Percentiles rank a stretch among this genome's conserved stretches.
phyloP scores from a whole-genome alignment of 352 stramenopile species.

The Peronospora destructor region DNA sequence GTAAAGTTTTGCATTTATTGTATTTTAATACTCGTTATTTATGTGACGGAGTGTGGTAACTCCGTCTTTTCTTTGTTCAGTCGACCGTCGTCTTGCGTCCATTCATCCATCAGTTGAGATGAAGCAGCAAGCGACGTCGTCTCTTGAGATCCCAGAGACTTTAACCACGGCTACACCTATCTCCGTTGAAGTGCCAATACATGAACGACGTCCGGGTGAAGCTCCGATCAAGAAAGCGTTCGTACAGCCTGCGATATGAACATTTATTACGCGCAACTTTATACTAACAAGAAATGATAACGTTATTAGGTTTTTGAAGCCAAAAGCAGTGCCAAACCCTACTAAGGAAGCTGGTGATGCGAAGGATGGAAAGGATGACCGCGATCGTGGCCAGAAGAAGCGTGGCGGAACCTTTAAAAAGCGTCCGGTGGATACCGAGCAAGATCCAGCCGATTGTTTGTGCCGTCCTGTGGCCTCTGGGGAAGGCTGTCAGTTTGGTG shows the following conservation, averaged over 20 bases:
- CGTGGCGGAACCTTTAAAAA: conserved; percentile 82
- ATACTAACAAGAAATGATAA: not conserved
- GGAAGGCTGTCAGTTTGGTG: conserved; percentile 57
- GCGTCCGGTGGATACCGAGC: conserved; percentile 54
- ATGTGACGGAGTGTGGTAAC: too few species aligned
- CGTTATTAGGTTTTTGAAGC: conserved; percentile 53
- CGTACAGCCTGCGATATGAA: conserved; percentile 18
- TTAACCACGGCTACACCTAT: not conserved
- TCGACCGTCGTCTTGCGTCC: conserved; percentile 6
- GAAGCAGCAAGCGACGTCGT: conserved; percentile 10
- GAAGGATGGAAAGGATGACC: conserved; percentile 6
- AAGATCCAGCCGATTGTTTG: conserved; percentile 57
- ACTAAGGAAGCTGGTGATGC: conserved; percentile 1
- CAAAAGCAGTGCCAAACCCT: conserved; percentile 21
- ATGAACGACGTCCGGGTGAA: conserved; percentile 22
- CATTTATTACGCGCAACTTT: not conserved
- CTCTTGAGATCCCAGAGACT: not conserved
- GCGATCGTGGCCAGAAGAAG: conserved; percentile 28
- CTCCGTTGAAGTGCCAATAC: conserved; percentile 5
- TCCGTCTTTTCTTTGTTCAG: not conserved
- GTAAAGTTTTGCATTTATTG: too few species aligned
- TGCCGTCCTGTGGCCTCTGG: conserved; percentile 61
- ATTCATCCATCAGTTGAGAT: conserved; percentile 15
- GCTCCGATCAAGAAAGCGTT: conserved; percentile 44
- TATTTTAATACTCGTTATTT: too few species aligned